Evolutionary conservation across 2,329 filamentous ascomycete genomes (phyloP), one percentile per base, ranked within the genome.

Genomic region (Calonectria crousiana): DNA sequence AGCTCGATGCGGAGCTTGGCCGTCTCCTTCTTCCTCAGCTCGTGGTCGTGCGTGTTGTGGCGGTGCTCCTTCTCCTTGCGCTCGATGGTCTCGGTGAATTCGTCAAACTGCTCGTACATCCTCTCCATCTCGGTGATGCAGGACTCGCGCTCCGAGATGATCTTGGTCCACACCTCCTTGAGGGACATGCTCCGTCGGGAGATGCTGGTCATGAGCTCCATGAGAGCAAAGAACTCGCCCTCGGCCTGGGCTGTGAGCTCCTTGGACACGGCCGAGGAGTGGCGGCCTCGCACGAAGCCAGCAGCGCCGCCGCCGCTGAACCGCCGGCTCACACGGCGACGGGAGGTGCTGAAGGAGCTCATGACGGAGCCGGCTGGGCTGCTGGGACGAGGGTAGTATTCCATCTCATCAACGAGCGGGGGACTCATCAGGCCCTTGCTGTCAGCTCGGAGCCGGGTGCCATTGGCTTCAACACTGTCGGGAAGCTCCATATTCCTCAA

Each of bases 61-160:
- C 34, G 56, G 36, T 62, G 56, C 36, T 62, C 56, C 56, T 62
- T 62, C 8, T 62, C 56, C 36, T 41, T 62, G 2, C 56, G 56
- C 23, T 62, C 56, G 14, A 62, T 62, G 13, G 56, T 62, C 26
- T 62, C 56, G 23, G 23, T 62, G 34, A 62, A 62, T 20, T 62
- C 56, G 36, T 62, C 56, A 41, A 62, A 62, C 34, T 62, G 56
- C 32, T 62, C 56, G 23, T 62, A 62, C 56, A 62, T 62, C 23
- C 56, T 62, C n/a, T 62, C 56, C 56, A 62, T 62, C 36, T 62
- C 56, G 23, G 34, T 41, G 56, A 62, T 62, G 56, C 56, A 62
- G 14, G 56, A 4, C 56, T 62, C 56, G 23, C 56, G 56, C 34
- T 62, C 56, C 10, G 56, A 26, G 23, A 62, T 62, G 20, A 41